Evolutionary conservation across 2,329 filamentous ascomycete species (phyloP).

Genomic region (Monilinia laxa): DNA sequence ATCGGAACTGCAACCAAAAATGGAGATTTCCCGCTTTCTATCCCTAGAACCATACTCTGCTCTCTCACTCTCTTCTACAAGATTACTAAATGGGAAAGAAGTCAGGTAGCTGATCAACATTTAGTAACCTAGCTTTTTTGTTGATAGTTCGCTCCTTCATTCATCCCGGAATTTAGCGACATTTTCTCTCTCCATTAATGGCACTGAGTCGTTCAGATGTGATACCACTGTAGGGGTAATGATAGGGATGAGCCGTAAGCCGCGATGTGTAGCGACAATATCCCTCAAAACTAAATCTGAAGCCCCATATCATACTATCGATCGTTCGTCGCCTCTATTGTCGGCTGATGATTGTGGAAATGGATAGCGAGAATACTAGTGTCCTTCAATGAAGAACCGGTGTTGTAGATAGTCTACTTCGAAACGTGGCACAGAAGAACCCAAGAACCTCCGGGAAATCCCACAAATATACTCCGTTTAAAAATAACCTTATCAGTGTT

Average conservation of each 20-base stretch:
- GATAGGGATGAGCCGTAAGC: conserved; percentile 7
- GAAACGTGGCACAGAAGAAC: conserved; percentile 4
- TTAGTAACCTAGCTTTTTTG: neutral
- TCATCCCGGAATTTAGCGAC: conserved; percentile 11
- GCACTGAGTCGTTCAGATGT: neutral
- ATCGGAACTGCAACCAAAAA: neutral
- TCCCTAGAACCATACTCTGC: neutral
- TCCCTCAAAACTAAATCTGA: neutral
- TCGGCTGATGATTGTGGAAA: conserved; percentile 2
- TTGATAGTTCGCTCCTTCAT: neutral
- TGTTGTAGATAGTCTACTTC: conserved; percentile 1
- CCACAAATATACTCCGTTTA: neutral
- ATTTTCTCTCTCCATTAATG: too few species aligned
- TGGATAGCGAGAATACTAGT: neutral
- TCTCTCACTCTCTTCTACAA: too few species aligned
- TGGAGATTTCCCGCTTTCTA: neutral
- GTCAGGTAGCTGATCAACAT: conserved; percentile 4
- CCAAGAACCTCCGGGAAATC: conserved; percentile 1
- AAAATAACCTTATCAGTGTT: neutral
- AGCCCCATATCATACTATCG: neutral
- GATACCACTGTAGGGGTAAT: conserved; percentile 9
- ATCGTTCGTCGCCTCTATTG: conserved; percentile 5
- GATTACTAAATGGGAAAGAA: neutral
- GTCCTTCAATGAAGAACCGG: neutral
- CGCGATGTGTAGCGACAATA: conserved; percentile 8